Base-by-base conservation (phyloP, 2,329 filamentous ascomycete genomes). In the Pseudopyricularia cyperi region DNA sequence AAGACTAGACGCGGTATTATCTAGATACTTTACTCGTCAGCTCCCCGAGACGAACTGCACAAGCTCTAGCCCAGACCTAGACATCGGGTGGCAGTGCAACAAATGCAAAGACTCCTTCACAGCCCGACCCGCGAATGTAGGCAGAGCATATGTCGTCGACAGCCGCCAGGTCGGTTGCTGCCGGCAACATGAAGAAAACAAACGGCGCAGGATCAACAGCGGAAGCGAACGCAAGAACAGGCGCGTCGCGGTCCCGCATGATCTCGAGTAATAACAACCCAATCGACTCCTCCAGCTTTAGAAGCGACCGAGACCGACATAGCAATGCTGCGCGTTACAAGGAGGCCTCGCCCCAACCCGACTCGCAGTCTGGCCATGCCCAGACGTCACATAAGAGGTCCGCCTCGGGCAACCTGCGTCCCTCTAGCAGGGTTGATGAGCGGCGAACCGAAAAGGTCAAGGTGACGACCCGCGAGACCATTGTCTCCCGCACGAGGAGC, bases 401-500 rank as follows among this genome's bases (percentile, higher is more conserved):
- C 17, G 69, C 76, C 2, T 83, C 80, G 14, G 75, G 75, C 11
- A 77, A 79, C 54, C 73, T 76, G 2, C 71, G 80, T 50, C 67
- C 73, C 3, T 63, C 66, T 17, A 76, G 70, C 61, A 71, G 72
- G 57, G 65, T 68, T 53, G 75, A 79, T 56, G 74, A 79, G 62
- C 68, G 78, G 56, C 71, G 76, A 60, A 80, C 75, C 7, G 80
- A 83, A 65, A 72, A 70, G 51, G 57, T 58, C 61, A 62, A 73
- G 60, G 62, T 79, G 52, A 73, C 82, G 54, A 82, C 79, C 22
- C 71, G 78, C 53, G 84, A 89, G 61, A 80, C 79, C 52, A 63
- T 82, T 52, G 73, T 79, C 34, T 71, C 75, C 53, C 74, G 80
- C 53, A 73, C 74, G 7, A 75, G 72, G 61, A 87, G 83, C 59